Percentiles rank a stretch among this genome's conserved stretches.
Evolutionary conservation across 768 basidiomycete species (phyloP).

Genomic region (Hysterangium stoloniferum): DNA sequence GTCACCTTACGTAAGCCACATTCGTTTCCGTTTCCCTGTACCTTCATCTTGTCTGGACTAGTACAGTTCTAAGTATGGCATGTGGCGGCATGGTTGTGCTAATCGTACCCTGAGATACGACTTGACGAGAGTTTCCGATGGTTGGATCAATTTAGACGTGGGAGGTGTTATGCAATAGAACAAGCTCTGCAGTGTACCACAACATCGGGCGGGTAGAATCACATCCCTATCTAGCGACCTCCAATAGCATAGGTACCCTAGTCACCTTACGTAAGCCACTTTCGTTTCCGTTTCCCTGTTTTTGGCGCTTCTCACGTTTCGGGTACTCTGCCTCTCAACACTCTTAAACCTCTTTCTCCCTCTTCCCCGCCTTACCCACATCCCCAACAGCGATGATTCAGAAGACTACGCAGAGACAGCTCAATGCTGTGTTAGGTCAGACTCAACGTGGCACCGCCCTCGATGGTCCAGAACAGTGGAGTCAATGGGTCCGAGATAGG

Average conservation of each 20-base stretch:
- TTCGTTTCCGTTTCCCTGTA: neutral
- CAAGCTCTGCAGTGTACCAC: too few species aligned
- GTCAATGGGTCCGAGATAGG: constrained; percentile 61
- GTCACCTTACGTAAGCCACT: neutral
- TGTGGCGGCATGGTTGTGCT: too few species aligned
- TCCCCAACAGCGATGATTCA: constrained; percentile 59
- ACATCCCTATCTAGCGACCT: too few species aligned
- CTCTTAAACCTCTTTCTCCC: constrained; percentile 16
- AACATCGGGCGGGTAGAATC: too few species aligned
- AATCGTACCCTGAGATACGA: too few species aligned
- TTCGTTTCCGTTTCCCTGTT: constrained; percentile 1
- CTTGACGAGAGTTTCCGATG: too few species aligned
- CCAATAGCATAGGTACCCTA: too few species aligned
- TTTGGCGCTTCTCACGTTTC: constrained; percentile 2
- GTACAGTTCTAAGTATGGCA: too few species aligned
- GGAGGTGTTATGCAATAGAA: too few species aligned
- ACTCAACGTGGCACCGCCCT: constrained; percentile 18
- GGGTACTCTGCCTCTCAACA: neutral
- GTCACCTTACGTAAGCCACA: neutral
- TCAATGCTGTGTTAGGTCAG: constrained; percentile 36
- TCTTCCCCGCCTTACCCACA: constrained; percentile 14
- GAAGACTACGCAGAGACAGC: constrained; percentile 29
- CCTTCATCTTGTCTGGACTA: too few species aligned
- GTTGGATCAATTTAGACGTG: too few species aligned
- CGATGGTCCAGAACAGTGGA: constrained; percentile 56